Evolutionary conservation across 176 grass and related monocot species (phyloP).

Genomic region (Cenchrus fungigraminus): DNA sequence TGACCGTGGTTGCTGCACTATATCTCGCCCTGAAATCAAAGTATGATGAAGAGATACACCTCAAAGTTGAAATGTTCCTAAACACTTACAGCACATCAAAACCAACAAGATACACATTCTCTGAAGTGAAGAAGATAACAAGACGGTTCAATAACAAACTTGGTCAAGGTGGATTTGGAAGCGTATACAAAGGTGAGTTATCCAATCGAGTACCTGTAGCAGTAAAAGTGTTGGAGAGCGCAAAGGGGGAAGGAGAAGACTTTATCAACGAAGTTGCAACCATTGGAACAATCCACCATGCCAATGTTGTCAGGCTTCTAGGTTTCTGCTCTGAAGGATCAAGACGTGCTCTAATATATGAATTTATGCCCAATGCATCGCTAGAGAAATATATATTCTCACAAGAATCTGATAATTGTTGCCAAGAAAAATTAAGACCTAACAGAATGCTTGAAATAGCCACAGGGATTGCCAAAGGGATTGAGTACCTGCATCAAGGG

Average conservation of each 20-base stretch:
- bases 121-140: constrained; percentile 63
- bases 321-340: constrained; percentile 61
- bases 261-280: constrained; percentile 90
- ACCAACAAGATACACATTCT: constrained; percentile 72
- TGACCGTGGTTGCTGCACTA: background rate
- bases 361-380: constrained; percentile 69
- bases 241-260: constrained; percentile 54
- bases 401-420: background rate
- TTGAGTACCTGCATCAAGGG: constrained; percentile 69
- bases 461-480: constrained; percentile 54
- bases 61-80: constrained; percentile 74
- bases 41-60: constrained; percentile 41
- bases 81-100: constrained; percentile 55
- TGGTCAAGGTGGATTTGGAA: constrained; percentile 66
- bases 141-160: constrained; percentile 50
- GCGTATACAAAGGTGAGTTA: constrained; percentile 58
- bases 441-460: constrained; percentile 45
- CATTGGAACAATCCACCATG: constrained; percentile 67
- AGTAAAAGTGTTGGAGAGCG: constrained; percentile 65
- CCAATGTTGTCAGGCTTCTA: constrained; percentile 61
- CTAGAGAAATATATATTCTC: constrained; percentile 53
- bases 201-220: constrained; percentile 64
- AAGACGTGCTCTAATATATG: constrained; percentile 51
- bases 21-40: constrained; percentile 33
- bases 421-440: background rate